Conservation (phyloP, 208 protist species). For the Leishmania braziliensis region DNA sequence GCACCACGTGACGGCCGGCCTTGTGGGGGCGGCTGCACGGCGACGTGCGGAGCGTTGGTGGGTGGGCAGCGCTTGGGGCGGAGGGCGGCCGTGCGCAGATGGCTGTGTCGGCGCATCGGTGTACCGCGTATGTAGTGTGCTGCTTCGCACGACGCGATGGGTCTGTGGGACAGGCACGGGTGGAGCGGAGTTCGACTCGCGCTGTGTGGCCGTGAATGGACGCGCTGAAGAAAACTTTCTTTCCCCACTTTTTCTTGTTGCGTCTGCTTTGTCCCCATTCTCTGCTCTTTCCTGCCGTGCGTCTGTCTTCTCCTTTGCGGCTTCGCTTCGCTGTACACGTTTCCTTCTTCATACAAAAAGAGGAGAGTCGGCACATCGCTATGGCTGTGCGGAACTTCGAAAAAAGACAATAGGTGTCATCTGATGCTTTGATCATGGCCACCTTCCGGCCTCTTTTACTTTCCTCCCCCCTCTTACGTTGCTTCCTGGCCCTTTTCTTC, state of each 20-base stretch:
- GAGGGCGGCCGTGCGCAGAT: not conserved
- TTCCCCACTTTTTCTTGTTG: not conserved
- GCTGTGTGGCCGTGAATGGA: not conserved
- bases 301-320: conserved; percentile 15
- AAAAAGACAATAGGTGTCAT: not conserved
- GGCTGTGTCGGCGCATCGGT: not conserved
- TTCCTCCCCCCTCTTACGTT: not conserved
- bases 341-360: not conserved
- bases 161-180: not conserved
- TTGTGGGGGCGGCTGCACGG: not conserved
- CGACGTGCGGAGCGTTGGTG: not conserved
- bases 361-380: not conserved
- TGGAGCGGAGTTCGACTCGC: not conserved
- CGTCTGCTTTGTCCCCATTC: not conserved
- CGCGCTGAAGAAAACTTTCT: not conserved
- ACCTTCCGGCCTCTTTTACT: not conserved
- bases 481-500: not conserved
- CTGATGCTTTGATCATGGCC: not conserved
- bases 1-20: not conserved
- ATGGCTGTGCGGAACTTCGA: not conserved
- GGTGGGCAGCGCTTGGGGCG: not conserved
- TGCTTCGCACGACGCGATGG: not conserved
- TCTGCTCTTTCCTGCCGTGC: not conserved
- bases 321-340: not conserved
- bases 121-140: not conserved